A percentile compares a stretch with the other conserved stretches of the same genome.
phyloP scores from a whole-genome alignment of 2,329 filamentous ascomycete species.

The Colletotrichum sp. region DNA sequence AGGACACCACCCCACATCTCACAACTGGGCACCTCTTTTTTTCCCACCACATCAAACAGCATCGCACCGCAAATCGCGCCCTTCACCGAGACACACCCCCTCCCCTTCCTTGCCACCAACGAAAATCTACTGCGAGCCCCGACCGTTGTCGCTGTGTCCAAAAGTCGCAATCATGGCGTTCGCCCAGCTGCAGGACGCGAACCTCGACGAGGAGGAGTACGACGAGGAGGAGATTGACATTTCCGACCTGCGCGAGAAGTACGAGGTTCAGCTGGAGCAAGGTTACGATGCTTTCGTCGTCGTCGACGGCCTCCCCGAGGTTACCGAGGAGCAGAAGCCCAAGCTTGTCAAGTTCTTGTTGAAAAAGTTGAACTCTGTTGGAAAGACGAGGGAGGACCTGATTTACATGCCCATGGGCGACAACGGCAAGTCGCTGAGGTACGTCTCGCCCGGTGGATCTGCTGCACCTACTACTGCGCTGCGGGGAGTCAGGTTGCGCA shows the following conservation, averaged over 20 bases:
- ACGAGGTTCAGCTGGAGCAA: constrained; percentile 94
- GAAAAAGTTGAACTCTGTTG: constrained; percentile 88
- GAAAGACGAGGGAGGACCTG: constrained; percentile 83
- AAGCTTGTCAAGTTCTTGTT: constrained; percentile 97
- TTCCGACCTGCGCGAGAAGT: constrained; percentile 91
- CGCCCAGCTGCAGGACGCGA: constrained; percentile 89
- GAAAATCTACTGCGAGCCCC: constrained; percentile 3
- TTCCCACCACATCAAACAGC: constrained; percentile 19
- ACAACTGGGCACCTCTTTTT: constrained; percentile 20
- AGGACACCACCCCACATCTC: constrained; percentile 7
- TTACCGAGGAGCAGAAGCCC: constrained; percentile 87
- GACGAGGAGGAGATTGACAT: constrained; percentile 96
- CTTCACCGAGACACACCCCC: constrained; percentile 19
- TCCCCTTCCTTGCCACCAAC: neutral
- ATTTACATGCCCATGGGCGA: constrained; percentile 95
- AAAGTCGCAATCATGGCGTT: constrained; percentile 81
- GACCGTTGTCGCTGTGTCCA: neutral
- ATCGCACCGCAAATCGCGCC: constrained; percentile 10
- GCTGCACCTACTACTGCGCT: neutral
- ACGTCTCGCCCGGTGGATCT: constrained; percentile 37
- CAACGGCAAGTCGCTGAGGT: constrained; percentile 86
- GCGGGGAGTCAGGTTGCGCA: neutral
- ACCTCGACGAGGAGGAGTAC: constrained; percentile 83
- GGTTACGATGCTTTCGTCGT: constrained; percentile 97
- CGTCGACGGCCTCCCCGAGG: constrained; percentile 89